Base-by-base conservation (phyloP, 345 rosid species). In the Populus pruinosa region DNA sequence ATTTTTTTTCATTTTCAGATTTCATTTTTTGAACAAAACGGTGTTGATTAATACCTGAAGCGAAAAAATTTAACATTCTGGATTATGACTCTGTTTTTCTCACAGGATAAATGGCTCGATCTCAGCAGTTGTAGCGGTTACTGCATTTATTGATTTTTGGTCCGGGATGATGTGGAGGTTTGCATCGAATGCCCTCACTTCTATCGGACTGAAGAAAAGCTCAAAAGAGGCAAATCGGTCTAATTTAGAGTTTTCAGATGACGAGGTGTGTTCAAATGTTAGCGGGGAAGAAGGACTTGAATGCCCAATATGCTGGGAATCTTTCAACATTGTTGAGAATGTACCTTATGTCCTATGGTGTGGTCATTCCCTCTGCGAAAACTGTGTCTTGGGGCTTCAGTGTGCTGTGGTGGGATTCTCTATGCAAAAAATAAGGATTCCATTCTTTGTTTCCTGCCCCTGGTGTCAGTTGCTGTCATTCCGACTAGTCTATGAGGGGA, bases 341-440 rank as follows among this genome's bases (percentile, higher is more conserved):
- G 91, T 93, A 68, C 98, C 97, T 0, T 93, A 89, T 41, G 97
- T 93, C 65, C 69, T 93, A 70, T 92, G 97, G 98, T 93, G 98
- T 33, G 98, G 98, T 29, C 98, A 92, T 69, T 89, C 98, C 0
- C 91, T 93, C 18, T 94, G 97, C 75, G 90, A 90, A 78, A 91
- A 92, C 79, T 92, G 98, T 85, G 81, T 94, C 70, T 82, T 91
- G 36, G 95, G 90, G 70, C 90, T 94, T 61, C 94, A 92, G 16
- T 87, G 91, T 89, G 92, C 93, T 5, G 87, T 89, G 21, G 88
- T 91, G 77, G 50, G 50, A 47, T 47, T 47, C 50, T 47, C 50
- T 13, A 47, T 47, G 50, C 89, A 90, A 36, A 72, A 86, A 89
- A 5, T 85, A 84, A 67, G 93, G 84, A 91, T 94, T 74, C 95